phyloP scores from a whole-genome alignment of 805 yeast species.

The Vanderwaltozyma tropicalis region DNA sequence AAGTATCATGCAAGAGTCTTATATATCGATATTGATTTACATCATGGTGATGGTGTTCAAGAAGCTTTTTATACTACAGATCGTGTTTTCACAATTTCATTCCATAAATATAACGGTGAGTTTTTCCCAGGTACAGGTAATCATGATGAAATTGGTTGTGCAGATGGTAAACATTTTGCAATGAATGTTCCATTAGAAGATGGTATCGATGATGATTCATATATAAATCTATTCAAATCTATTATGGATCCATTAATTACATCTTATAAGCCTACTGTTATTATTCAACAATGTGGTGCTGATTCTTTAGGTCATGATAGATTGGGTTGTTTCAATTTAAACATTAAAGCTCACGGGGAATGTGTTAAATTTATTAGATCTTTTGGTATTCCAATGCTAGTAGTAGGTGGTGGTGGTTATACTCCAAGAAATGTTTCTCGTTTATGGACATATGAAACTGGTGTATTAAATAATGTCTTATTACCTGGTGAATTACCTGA shows the following conservation, averaged over 20 bases:
- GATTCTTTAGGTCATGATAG: conserved; percentile 94
- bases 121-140: conserved; percentile 93
- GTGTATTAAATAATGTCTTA: conserved; percentile 69
- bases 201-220: conserved; percentile 81
- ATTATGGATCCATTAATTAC: conserved; percentile 83
- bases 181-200: conserved; percentile 82
- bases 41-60: conserved; percentile 93
- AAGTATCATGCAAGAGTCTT: conserved; percentile 78
- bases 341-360: conserved; percentile 92
- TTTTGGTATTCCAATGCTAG: conserved; percentile 83
- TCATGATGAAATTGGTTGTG: conserved; percentile 73
- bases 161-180: conserved; percentile 72
- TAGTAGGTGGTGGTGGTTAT: conserved; percentile 97
- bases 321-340: conserved; percentile 88
- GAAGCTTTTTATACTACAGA: conserved; percentile 90
- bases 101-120: conserved; percentile 82
- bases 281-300: conserved; percentile 97
- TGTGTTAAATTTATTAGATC: conserved; percentile 82
- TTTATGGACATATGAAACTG: conserved; percentile 90
- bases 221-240: conserved; percentile 42
- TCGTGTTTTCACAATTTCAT: conserved; percentile 81
- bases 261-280: conserved; percentile 86
- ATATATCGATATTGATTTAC: conserved; percentile 83
- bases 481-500: conserved; percentile 69
- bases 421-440: conserved; percentile 95